Base-by-base conservation (phyloP, 1,139 yeast species). In the Komagataea norvegica region DNA sequence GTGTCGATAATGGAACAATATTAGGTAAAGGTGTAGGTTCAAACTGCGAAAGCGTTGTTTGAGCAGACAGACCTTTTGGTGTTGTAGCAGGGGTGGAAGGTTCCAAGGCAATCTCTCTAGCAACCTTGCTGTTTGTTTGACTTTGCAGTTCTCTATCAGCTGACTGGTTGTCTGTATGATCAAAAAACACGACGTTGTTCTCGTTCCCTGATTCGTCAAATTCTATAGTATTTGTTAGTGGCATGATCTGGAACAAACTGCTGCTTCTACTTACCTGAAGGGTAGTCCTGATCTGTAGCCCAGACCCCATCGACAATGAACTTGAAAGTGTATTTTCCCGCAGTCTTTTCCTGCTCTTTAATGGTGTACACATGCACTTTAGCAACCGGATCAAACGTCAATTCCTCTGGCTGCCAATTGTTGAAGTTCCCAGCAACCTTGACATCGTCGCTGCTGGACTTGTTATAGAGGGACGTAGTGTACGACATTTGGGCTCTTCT, bases 371-470 rank as follows among this genome's bases (percentile, higher is more conserved):
- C 49, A 14, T 26, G 45, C 13, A 31, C 36, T 2, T 33, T 18
- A 2, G 17, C 31, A 1, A 14, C 15, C 1, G 19, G 14, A 29
- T 46, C 42, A 30, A 31, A 48, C 1, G 18, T 9, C 23, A 49
- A 23, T 8, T 26, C 20, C 17, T 42, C 34, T 3, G 48, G 47
- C 2, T 25, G 13, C 57, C 57, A 52, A 7, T 37, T 30, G 32
- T 47, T 51, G 43, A 52, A 52, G 42, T 44, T 45, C 1, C 57
- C 57, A 14, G 57, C 57, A 24, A 52, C 37, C 34, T 40, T 41
- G 19, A 52, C 46, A 13, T 41, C 40, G 11, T 38, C 37, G 9
- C 33, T 36, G 8, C 37, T n/a, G 5, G 36, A 37, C 8, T 24
- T 31, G 13, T 26, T 18, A 15, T 21, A 17, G 30, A 45, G 32